Evolutionary conservation across 176 grass and related monocot genomes (phyloP).

Genomic region (Aegilops longissima): DNA sequence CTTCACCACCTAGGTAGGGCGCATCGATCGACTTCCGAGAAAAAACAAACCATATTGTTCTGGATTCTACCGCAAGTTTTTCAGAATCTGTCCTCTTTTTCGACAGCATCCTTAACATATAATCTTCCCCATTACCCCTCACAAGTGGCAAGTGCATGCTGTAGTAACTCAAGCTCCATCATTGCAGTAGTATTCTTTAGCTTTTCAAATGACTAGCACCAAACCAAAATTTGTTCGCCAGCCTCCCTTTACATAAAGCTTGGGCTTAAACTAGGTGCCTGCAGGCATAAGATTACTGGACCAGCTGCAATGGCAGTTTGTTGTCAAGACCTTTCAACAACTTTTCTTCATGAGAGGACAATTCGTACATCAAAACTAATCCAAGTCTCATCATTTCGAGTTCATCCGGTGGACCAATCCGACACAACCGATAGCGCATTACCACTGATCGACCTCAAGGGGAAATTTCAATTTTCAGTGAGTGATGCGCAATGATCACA

Average conservation of each 20-base stretch:
- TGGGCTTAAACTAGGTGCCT: slow-evolving; percentile 29
- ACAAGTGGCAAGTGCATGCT: background rate
- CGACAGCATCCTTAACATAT: background rate
- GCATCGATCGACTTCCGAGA: background rate
- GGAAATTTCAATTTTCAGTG: slow-evolving; percentile 6
- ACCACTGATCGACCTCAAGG: slow-evolving; percentile 7
- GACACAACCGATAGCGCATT: slow-evolving; percentile 19
- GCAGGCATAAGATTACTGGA: slow-evolving; percentile 28
- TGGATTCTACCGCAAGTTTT: slow-evolving; percentile 9
- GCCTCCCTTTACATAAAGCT: slow-evolving; percentile 39
- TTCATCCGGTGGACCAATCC: slow-evolving; percentile 23
- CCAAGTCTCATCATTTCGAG: slow-evolving; percentile 25
- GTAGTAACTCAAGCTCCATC: background rate
- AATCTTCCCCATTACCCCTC: slow-evolving; percentile 12
- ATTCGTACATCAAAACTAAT: slow-evolving; percentile 41
- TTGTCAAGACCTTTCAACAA: slow-evolving; percentile 30
- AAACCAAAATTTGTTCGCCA: slow-evolving; percentile 35
- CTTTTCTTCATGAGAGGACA: slow-evolving; percentile 24
- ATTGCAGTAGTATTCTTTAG: background rate
- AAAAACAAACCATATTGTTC: background rate
- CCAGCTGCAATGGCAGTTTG: slow-evolving; percentile 21
- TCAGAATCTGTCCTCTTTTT: background rate
- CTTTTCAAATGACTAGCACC: slow-evolving; percentile 26
- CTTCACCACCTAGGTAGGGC: background rate
- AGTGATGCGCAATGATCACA: slow-evolving; percentile 43